phyloP scores from a whole-genome alignment of 2,329 filamentous ascomycete genomes.

The Neospermospora avenae region DNA sequence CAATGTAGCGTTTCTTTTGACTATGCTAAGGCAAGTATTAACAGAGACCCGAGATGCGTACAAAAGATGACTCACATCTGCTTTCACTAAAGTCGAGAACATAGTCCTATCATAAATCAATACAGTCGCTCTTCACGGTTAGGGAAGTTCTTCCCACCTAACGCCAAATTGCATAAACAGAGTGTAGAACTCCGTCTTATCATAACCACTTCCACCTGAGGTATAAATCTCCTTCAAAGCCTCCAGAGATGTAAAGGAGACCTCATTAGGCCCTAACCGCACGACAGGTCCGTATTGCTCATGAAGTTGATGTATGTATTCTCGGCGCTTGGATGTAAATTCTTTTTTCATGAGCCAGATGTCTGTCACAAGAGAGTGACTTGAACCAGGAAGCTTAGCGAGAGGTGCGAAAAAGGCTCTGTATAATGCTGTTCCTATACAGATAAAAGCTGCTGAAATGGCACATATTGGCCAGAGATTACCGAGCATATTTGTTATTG shows the following conservation, averaged over 20 bases:
- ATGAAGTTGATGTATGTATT: constrained; percentile 55
- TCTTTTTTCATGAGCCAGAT: constrained; percentile 41
- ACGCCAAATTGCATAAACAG: constrained; percentile 56
- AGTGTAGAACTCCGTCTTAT: constrained; percentile 63
- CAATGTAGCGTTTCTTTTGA: constrained; percentile 59
- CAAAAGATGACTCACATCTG: constrained; percentile 21
- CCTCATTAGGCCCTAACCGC: constrained; percentile 55
- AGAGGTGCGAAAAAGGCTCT: constrained; percentile 22
- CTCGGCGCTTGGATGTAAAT: constrained; percentile 49
- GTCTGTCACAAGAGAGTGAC: constrained; percentile 21
- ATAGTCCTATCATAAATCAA: constrained; percentile 33
- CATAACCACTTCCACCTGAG: constrained; percentile 58
- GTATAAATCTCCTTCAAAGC: constrained; percentile 63
- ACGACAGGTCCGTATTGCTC: constrained; percentile 54
- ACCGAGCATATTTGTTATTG: constrained; percentile 4
- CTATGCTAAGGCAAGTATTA: constrained; percentile 48
- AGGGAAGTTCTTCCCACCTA: constrained; percentile 39
- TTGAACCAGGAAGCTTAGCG: constrained; percentile 28
- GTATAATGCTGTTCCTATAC: constrained; percentile 1
- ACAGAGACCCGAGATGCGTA: neutral
- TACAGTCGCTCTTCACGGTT: neutral
- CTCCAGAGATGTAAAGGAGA: constrained; percentile 53
- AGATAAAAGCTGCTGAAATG: neutral
- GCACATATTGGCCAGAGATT: constrained; percentile 3
- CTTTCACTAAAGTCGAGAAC: constrained; percentile 37